Evolutionary conservation across 176 grass and related monocot species (phyloP).

Genomic region (Eleusine indica): DNA sequence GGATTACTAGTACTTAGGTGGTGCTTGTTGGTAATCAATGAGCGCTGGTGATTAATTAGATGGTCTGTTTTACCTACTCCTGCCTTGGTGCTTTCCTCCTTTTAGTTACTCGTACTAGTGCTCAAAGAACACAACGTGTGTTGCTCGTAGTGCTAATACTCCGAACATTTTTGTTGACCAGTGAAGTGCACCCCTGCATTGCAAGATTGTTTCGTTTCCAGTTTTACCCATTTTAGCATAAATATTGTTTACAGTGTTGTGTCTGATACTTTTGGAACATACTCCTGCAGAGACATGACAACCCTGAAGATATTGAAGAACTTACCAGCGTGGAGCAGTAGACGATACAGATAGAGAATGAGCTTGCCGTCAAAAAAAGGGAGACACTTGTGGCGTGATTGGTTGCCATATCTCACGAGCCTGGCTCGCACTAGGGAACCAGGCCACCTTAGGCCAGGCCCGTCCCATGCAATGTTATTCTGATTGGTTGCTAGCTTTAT

Average conservation of each 20-base stretch:
- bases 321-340: slow-evolving; percentile 48
- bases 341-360: slow-evolving; percentile 66
- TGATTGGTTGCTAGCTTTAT: too few relatives aligned
- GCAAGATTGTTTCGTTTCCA: background rate
- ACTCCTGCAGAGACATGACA: slow-evolving; percentile 55
- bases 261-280: background rate
- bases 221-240: too few relatives aligned
- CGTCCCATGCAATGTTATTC: too few relatives aligned
- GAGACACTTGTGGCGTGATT: slow-evolving; percentile 34
- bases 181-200: background rate
- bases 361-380: slow-evolving; percentile 78
- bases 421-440: too few relatives aligned
- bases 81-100: background rate
- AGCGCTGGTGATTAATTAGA: background rate
- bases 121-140: too few relatives aligned
- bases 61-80: background rate
- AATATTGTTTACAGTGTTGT: background rate
- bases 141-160: background rate
- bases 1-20: background rate
- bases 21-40: background rate
- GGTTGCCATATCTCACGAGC: too few relatives aligned
- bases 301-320: slow-evolving; percentile 40
- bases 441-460: too few relatives aligned
- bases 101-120: background rate
- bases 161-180: background rate